Evolutionary conservation across 495 filamentous ascomycete species (phyloP), one percentile per base, ranked within the genome.

Genomic region (Aspergillus asperescens): DNA sequence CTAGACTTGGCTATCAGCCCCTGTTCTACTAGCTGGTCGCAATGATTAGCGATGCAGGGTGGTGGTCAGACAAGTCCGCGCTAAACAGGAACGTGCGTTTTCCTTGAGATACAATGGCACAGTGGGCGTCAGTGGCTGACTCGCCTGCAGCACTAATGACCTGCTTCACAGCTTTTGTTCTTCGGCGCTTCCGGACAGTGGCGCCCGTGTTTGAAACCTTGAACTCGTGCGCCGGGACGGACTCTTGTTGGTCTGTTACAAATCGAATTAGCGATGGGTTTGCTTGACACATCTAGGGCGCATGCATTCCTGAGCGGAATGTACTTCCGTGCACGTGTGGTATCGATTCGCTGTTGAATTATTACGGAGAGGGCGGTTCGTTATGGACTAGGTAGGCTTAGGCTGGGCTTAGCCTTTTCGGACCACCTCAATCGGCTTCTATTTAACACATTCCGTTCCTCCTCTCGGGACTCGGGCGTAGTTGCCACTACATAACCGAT

Each of bases 1-100:
- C 48, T 9, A 28, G 27, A 4, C 48, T 51, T 51, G 40, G 48
- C 39, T 22, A 35, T 43, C 27, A 25, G 23, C 39, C 48, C 48
- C 39, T 32, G 2, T 24, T 31, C 39, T n/a, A 45, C n/a, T n/a
- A n/a, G 27, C 42, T 45, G 24, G 23, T 20, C 27, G 16, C 3
- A 50, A 28, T 4, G 8, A 24, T 40, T 27, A 22, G 22, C 19
- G 39, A 24, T 34, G 48, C 27, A 43, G 38, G 37, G 38, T 32
- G 27, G 29, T 24, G n/a, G n/a, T n/a, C 48, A 34, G 28, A 51
- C 25, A 32, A 9, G 19, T 27, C 16, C 23, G 15, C 42, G 20
- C 25, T 45, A 31, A 35, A 19, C 24, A 18, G 24, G 29, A 20
- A 15, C 35, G n/a, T 20, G 48, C 22, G 31, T 8, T 15, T 37